Evolutionary conservation across 352 stramenopile genomes (phyloP).

Genomic region (Phytophthora citricola): DNA sequence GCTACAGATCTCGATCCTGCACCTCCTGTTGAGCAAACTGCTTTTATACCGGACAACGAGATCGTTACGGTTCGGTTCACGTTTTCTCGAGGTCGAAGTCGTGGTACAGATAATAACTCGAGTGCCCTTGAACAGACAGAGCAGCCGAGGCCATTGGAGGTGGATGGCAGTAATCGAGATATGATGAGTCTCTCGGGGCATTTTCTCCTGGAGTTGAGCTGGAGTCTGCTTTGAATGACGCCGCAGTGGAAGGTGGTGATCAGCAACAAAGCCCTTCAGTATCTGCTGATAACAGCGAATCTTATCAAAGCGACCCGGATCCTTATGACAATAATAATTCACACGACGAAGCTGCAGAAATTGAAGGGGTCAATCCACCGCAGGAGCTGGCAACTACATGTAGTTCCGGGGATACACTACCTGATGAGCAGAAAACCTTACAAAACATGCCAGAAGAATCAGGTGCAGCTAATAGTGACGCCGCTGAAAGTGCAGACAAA

Average conservation of each 20-base stretch:
- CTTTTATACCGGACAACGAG: slow-evolving; percentile 39
- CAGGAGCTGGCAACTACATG: too few species aligned
- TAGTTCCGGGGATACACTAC: too few species aligned
- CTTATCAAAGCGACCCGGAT: not conserved
- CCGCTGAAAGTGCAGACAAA: not conserved
- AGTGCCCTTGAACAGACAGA: not conserved
- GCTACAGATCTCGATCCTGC: not conserved
- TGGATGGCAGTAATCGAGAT: slow-evolving; percentile 18
- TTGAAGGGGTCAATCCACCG: too few species aligned
- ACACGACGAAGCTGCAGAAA: too few species aligned
- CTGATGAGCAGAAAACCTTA: too few species aligned
- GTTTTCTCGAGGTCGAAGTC: slow-evolving; percentile 47
- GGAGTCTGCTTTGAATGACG: slow-evolving; percentile 48
- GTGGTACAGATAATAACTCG: slow-evolving; percentile 1
- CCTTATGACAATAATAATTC: not conserved
- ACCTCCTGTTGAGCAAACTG: not conserved
- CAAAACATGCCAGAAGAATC: too few species aligned
- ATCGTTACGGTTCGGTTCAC: slow-evolving; percentile 67
- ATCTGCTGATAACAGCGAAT: not conserved
- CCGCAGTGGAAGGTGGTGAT: slow-evolving; percentile 9
- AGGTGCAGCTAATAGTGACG: too few species aligned
- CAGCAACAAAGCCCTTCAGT: not conserved
- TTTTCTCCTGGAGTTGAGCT: slow-evolving; percentile 68
- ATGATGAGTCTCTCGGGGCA: slow-evolving; percentile 39
- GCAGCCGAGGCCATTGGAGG: slow-evolving; percentile 15